phyloP scores from a whole-genome alignment of 2,329 filamentous ascomycete species.

The Lasiodiplodia theobromae region DNA sequence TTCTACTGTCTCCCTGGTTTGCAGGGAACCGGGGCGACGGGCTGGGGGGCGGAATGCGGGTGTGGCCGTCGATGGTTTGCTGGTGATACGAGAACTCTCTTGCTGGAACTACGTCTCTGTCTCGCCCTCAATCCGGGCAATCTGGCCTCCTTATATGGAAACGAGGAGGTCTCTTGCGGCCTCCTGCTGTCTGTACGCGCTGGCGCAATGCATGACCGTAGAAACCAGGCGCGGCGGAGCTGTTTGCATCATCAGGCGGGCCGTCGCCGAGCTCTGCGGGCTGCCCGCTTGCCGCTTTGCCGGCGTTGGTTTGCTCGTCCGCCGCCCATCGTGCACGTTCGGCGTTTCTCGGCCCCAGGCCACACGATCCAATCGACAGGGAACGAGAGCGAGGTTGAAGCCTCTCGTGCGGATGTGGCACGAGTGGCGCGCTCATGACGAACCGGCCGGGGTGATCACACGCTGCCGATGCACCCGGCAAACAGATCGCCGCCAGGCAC shows the following conservation, averaged over 20 bases:
- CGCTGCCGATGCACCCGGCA: slow-evolving; percentile 8
- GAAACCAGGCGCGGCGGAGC: slow-evolving; percentile 11
- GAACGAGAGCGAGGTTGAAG: not conserved
- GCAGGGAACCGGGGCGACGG: slow-evolving; percentile 7
- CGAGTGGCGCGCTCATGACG: slow-evolving; percentile 25
- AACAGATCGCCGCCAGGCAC: slow-evolving; percentile 14
- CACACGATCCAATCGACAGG: slow-evolving; percentile 13
- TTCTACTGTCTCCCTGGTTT: not conserved
- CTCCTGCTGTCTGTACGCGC: not conserved
- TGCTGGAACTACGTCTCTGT: slow-evolving; percentile 12
- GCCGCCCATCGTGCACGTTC: slow-evolving; percentile 3
- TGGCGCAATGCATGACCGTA: slow-evolving; percentile 20
- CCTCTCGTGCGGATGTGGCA: slow-evolving; percentile 10
- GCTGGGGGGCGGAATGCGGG: slow-evolving; percentile 24
- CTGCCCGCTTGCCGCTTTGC: slow-evolving; percentile 14
- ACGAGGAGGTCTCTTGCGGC: not conserved
- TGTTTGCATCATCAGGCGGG: slow-evolving; percentile 25
- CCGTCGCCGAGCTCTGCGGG: slow-evolving; percentile 15
- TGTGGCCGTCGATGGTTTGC: slow-evolving; percentile 6
- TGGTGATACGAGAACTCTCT: slow-evolving; percentile 4
- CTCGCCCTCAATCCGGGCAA: not conserved
- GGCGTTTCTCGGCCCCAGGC: slow-evolving; percentile 7
- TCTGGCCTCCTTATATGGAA: slow-evolving; percentile 14
- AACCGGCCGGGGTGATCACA: slow-evolving; percentile 24
- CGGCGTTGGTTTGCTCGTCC: not conserved